A percentile compares a stretch with the other conserved stretches of the same genome.
Conservation (phyloP, 23 red algal species). For the Gracilaria gracilis region DNA sequence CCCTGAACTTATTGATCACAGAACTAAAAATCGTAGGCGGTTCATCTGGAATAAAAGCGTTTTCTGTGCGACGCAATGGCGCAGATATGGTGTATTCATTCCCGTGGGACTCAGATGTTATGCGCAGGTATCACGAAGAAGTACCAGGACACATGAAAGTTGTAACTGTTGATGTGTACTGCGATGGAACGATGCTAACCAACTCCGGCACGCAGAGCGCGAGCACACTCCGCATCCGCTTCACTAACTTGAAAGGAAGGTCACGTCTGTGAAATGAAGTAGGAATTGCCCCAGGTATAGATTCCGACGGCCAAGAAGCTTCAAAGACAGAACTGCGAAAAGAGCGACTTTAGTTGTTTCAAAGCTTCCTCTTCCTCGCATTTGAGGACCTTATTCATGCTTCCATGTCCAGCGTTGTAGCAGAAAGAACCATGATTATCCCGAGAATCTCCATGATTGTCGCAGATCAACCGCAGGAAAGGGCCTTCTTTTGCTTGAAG, state of each 20-base stretch:
- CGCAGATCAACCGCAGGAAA: conserved; percentile 16
- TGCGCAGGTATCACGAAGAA: not conserved
- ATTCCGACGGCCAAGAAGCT: not conserved
- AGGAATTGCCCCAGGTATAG: not conserved
- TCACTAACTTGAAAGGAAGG: conserved; percentile 1
- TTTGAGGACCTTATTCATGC: not conserved
- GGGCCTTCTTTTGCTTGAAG: not conserved
- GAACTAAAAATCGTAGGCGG: not conserved
- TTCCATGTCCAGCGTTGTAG: not conserved
- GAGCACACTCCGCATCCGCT: not conserved
- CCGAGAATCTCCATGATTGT: not conserved
- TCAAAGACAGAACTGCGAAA: not conserved
- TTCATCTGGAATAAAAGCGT: not conserved
- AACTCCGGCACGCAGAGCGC: not conserved
- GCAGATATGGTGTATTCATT: not conserved
- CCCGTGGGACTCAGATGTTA: not conserved
- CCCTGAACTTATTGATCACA: not conserved
- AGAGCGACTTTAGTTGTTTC: not conserved
- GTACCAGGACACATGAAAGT: not conserved
- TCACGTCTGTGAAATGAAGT: not conserved
- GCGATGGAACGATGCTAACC: not conserved
- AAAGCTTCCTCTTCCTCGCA: not conserved
- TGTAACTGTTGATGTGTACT: not conserved
- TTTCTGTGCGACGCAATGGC: not conserved
- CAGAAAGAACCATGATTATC: not conserved